phyloP scores from a whole-genome alignment of 2,329 filamentous ascomycete species.

The Hypocreales sp. region DNA sequence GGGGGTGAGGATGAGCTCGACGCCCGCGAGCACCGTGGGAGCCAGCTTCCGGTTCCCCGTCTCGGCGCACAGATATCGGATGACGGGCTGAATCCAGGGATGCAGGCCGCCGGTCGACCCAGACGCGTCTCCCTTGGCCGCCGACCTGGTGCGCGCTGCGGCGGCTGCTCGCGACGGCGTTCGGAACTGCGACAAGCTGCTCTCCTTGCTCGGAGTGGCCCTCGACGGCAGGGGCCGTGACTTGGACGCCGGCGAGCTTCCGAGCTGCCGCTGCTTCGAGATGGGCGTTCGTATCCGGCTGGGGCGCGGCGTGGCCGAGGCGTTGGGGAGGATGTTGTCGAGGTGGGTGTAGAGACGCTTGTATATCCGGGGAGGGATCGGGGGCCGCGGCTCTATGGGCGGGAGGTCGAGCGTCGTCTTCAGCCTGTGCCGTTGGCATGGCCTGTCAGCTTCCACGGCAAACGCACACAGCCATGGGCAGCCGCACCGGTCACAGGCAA shows the following conservation, averaged over 20 bases:
- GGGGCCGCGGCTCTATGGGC: slow-evolving; percentile 57
- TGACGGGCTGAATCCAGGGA: slow-evolving; percentile 53
- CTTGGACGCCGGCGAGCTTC: slow-evolving; percentile 10
- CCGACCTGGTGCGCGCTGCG: slow-evolving; percentile 27
- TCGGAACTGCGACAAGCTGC: slow-evolving; percentile 25
- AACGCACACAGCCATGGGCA: background rate
- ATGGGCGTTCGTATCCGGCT: slow-evolving; percentile 17
- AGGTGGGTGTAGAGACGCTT: slow-evolving; percentile 72
- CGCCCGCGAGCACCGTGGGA: slow-evolving; percentile 60
- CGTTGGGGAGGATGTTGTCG: slow-evolving; percentile 48
- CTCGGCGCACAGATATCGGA: slow-evolving; percentile 46
- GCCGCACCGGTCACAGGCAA: slow-evolving; percentile 68
- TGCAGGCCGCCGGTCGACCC: slow-evolving; percentile 26
- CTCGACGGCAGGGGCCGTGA: slow-evolving; percentile 21
- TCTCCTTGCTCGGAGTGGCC: slow-evolving; percentile 30
- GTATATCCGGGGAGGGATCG: slow-evolving; percentile 67
- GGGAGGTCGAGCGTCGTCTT: slow-evolving; percentile 66
- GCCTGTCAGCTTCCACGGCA: background rate
- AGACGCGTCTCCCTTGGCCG: slow-evolving; percentile 12
- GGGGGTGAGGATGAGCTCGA: slow-evolving; percentile 39
- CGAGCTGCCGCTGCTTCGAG: slow-evolving; percentile 13
- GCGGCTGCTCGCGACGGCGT: slow-evolving; percentile 13
- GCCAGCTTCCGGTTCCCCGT: slow-evolving; percentile 46
- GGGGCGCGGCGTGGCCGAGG: slow-evolving; percentile 16
- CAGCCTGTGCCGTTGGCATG: slow-evolving; percentile 48